A percentile compares a stretch with the other conserved stretches of the same genome.
These are phyloP conservation scores for Rubia yunnanensis DNA, from an alignment of 257 asterid species.

Conservation along the genomic window DNA sequence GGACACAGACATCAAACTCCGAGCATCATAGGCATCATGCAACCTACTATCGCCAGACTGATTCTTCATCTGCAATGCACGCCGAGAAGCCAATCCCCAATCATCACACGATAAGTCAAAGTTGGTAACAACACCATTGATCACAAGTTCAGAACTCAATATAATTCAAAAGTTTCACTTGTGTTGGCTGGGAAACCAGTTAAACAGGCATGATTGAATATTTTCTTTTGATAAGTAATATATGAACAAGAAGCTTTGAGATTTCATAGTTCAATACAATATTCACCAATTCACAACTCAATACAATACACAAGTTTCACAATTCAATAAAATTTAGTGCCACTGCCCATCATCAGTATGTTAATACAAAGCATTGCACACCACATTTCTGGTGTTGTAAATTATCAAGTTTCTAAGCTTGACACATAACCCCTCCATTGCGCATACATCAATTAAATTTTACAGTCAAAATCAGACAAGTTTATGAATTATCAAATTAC, in stretches of 20 bases:
- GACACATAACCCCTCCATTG: neutral
- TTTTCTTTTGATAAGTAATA: no score
- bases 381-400: neutral
- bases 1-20: constrained; percentile 89
- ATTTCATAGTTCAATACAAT: no score
- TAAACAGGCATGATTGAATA: no score
- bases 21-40: constrained; percentile 95
- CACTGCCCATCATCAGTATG: neutral
- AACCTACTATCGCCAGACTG: constrained; percentile 75
- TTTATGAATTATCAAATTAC: no score
- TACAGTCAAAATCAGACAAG: neutral
- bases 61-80: constrained; percentile 52
- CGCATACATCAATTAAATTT: neutral
- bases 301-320: no score
- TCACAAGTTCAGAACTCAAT: neutral
- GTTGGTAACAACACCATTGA: no score
- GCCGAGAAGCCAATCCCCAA: neutral
- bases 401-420: neutral
- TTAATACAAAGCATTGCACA: neutral
- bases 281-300: no score
- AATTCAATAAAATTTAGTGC: no score
- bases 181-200: no score
- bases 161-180: no score
- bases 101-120: neutral
- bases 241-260: no score